Base-by-base conservation (phyloP, 768 basidiomycete genomes). In the Pisolithus tinctorius region DNA sequence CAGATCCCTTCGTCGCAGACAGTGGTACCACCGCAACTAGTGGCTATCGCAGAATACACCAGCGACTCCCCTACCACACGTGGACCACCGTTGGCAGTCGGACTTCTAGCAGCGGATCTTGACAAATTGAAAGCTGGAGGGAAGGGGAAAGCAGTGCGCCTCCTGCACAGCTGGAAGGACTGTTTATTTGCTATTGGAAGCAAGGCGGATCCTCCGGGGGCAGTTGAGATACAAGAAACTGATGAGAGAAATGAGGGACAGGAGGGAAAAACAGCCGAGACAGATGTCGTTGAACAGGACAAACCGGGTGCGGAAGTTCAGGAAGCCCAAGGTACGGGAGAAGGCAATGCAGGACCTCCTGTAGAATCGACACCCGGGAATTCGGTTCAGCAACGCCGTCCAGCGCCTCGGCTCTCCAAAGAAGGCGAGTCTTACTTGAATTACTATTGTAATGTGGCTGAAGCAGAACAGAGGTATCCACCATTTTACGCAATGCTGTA, bases 91-190 rank as follows among this genome's bases (percentile, higher is more conserved):
- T 71, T 93, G n/a, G 88, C 83, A 34, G 80, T 93, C 6, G 90
- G 90, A 1, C 73, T 76, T 25, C 78, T 89, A 76, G 86, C 82
- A 4, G 67, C 87, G 9, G 62, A 79, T 16, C 70, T 75, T 42
- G 71, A 75, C 47, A 70, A 72, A 42, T 61, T 88, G 50, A 64
- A 69, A 42, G 66, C 68, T n/a, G 70, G 67, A 20, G 74, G 71
- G 48, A 89, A 88, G 59, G 90, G 90, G 1, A 92, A 92, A 63
- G 90, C 87, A 0, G 86, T 90, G 8, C 71, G 73, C 36, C 69
- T 89, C 4, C 55, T 84, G 17, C 90, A 92, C 58, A 79, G 82
- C 2, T 89, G 85, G 82, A 86, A 84, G 60, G 89, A 92, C 58
- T 68, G 75, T 58, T 63, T 91, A 10, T 92, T 86, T 80, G 76